A percentile compares a stretch with the other conserved stretches of the same genome.
Conservation (phyloP, 108 stramenopile species). For the Stephanodiscus triporus region DNA sequence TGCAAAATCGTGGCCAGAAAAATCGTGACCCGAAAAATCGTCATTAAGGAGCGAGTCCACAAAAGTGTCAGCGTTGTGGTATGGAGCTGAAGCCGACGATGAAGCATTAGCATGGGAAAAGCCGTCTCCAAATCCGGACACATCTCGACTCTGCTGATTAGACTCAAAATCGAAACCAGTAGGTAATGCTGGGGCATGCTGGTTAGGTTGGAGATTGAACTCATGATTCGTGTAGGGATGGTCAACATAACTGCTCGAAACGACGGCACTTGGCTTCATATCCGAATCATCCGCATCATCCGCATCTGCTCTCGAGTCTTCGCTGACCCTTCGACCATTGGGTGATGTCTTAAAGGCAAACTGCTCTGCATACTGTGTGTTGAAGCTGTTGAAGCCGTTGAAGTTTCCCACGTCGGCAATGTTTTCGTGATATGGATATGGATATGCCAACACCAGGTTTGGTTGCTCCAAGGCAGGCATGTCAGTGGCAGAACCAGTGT, state of each 20-base stretch:
- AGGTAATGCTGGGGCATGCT: not conserved
- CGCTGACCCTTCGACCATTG: constrained; percentile 11
- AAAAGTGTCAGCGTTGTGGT: constrained; percentile 4
- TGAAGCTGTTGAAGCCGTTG: not conserved
- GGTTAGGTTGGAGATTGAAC: constrained; percentile 3
- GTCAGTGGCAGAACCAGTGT: not conserved
- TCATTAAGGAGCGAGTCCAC: constrained; percentile 13
- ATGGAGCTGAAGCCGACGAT: not conserved
- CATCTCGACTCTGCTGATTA: not conserved
- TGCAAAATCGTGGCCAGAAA: constrained; percentile 10
- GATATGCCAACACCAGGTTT: not conserved
- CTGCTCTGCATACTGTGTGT: not conserved
- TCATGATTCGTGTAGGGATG: not conserved
- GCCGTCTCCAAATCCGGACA: constrained; percentile 1
- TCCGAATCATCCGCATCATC: not conserved
- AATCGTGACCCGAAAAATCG: constrained; percentile 9
- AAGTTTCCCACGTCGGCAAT: not conserved
- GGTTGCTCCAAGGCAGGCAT: constrained; percentile 6
- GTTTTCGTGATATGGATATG: constrained; percentile 1
- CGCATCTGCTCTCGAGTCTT: not conserved
- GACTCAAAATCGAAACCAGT: not conserved
- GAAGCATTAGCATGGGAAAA: not conserved
- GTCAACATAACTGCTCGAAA: not conserved
- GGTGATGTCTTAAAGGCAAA: constrained; percentile 12
- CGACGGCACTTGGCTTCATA: constrained; percentile 5